Evolutionary conservation across 106 monocot species (phyloP).

Genomic region (Acanthochlamys bracteata): DNA sequence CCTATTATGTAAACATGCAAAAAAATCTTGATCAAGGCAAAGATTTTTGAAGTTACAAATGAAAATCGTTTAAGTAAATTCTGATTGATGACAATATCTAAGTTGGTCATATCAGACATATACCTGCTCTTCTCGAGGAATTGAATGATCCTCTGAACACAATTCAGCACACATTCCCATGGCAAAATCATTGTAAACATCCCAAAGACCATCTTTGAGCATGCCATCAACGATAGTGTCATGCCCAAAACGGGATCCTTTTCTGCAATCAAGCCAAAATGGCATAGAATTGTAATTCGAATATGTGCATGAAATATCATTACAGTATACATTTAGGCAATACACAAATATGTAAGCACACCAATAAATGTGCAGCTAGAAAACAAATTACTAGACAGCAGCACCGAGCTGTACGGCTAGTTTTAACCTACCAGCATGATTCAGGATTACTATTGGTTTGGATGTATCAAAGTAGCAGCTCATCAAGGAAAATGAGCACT

Average conservation of each 20-base stretch:
- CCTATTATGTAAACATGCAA: conserved; percentile 26
- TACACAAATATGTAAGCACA: too few relatives aligned
- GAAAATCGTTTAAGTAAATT: neutral
- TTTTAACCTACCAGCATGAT: too few relatives aligned
- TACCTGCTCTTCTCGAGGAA: conserved; percentile 93
- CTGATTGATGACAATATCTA: too few relatives aligned
- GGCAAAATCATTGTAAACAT: conserved; percentile 81
- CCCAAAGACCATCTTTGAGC: conserved; percentile 99
- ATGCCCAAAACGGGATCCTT: conserved; percentile 95
- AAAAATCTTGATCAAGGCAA: neutral
- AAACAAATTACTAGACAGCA: too few relatives aligned
- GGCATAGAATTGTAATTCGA: neutral
- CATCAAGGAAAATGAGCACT: too few relatives aligned
- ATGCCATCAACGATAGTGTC: conserved; percentile 88
- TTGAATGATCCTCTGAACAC: conserved; percentile 79
- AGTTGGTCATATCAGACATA: neutral
- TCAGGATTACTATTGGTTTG: too few relatives aligned
- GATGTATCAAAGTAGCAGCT: too few relatives aligned
- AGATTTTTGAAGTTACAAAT: neutral
- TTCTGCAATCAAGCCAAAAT: conserved; percentile 29
- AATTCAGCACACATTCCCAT: conserved; percentile 96
- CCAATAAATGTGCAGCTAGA: too few relatives aligned
- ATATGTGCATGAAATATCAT: too few relatives aligned
- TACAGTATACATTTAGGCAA: too few relatives aligned
- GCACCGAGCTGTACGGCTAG: too few relatives aligned